These are phyloP conservation scores for Fraxinus paxiana DNA, from an alignment of 305 asterid genomes.

Conservation along the genomic window DNA sequence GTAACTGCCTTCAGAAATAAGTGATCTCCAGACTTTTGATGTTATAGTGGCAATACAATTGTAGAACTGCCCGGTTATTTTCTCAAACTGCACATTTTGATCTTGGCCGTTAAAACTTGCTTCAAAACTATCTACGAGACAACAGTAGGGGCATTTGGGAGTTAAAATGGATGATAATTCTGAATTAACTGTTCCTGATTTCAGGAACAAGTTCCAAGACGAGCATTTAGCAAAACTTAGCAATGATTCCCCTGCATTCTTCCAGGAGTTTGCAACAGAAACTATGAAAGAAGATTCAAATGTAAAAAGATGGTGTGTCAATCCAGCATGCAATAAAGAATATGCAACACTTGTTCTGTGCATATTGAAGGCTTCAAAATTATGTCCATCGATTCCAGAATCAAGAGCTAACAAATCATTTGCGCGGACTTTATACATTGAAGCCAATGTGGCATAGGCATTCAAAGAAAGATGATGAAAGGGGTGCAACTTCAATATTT, in stretches of 20 bases:
- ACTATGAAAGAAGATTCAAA: slow-evolving; percentile 51
- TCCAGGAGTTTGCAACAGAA: slow-evolving; percentile 46
- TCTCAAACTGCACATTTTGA: slow-evolving; percentile 29
- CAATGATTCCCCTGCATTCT: slow-evolving; percentile 57
- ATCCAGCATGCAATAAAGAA: slow-evolving; percentile 60
- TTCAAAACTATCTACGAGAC: neutral
- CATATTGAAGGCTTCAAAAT: slow-evolving; percentile 34
- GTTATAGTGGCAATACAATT: slow-evolving; percentile 36
- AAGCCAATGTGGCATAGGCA: slow-evolving; percentile 57
- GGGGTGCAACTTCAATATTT: slow-evolving; percentile 36
- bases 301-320: slow-evolving; percentile 46
- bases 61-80: slow-evolving; percentile 24
- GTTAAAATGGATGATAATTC: slow-evolving; percentile 15
- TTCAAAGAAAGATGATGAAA: slow-evolving; percentile 46
- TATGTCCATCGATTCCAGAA: slow-evolving; percentile 17
- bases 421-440: slow-evolving; percentile 48
- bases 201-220: slow-evolving; percentile 21
- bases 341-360: slow-evolving; percentile 55
- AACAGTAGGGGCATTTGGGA: slow-evolving; percentile 30
- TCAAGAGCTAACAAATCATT: slow-evolving; percentile 35
- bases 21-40: slow-evolving; percentile 46
- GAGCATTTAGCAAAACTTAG: slow-evolving; percentile 36
- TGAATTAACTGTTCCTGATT: neutral
- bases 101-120: neutral
- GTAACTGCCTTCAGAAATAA: slow-evolving; percentile 33